A percentile compares a stretch with the other conserved stretches of the same genome.
Evolutionary conservation across 2,329 filamentous ascomycete genomes (phyloP).

Genomic region (Pseudopyricularia cyperi): DNA sequence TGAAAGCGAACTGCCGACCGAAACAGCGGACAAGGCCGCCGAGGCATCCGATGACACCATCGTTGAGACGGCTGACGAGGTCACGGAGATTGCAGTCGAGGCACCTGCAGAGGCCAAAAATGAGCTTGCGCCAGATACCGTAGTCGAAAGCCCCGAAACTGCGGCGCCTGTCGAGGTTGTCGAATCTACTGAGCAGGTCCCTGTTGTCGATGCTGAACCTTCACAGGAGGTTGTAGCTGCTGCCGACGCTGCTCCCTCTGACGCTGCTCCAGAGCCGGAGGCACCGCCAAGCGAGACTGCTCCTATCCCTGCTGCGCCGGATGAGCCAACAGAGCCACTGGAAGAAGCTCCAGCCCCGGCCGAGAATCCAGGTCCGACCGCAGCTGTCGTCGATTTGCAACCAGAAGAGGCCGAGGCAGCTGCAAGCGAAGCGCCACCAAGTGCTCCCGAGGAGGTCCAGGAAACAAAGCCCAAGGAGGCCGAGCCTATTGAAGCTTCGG

Average conservation of each 20-base stretch:
- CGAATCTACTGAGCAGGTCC: neutral
- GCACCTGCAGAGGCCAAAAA: neutral
- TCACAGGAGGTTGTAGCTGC: neutral
- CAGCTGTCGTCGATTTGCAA: neutral
- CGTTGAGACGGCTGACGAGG: neutral
- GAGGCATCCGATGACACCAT: neutral
- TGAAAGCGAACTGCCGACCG: neutral
- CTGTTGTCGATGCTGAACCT: neutral
- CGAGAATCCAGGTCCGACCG: neutral
- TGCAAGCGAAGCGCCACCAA: neutral
- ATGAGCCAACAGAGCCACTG: neutral
- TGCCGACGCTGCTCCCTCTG: neutral
- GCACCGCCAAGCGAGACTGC: neutral
- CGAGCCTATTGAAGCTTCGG: neutral
- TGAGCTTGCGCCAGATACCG: neutral
- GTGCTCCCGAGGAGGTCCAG: conserved; percentile 2
- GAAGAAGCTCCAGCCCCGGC: neutral
- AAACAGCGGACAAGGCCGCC: neutral
- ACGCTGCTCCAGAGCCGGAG: neutral
- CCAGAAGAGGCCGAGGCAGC: neutral
- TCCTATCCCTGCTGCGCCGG: neutral
- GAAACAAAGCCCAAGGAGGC: neutral
- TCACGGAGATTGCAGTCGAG: neutral
- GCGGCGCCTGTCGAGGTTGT: neutral
- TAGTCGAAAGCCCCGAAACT: neutral